Evolutionary conservation across 2,329 filamentous ascomycete genomes (phyloP).

Genomic region (Alternaria ventricosa): DNA sequence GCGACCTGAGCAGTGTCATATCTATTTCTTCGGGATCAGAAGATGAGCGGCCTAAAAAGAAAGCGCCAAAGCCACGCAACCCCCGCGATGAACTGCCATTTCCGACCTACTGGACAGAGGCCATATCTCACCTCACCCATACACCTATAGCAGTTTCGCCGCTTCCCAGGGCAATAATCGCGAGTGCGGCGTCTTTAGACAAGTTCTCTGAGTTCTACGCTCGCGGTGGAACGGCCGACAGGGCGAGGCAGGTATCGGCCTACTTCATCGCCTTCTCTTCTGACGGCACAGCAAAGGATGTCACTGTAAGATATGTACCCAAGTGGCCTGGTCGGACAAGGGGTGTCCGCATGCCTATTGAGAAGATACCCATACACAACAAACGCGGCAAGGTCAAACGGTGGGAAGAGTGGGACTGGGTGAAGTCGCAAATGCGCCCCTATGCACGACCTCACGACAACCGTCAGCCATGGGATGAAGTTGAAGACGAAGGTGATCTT

Average conservation of each 20-base stretch:
- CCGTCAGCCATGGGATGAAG: slow-evolving; percentile 74
- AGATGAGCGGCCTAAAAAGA: slow-evolving; percentile 59
- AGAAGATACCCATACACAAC: slow-evolving; percentile 82
- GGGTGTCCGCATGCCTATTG: slow-evolving; percentile 75
- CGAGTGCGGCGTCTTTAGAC: slow-evolving; percentile 72
- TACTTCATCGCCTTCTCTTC: slow-evolving; percentile 84
- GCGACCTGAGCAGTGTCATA: slow-evolving; percentile 51
- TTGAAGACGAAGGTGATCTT: slow-evolving; percentile 80
- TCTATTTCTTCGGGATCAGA: slow-evolving; percentile 57
- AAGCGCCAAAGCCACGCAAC: slow-evolving; percentile 51
- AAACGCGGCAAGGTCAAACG: slow-evolving; percentile 76
- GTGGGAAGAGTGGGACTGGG: slow-evolving; percentile 87
- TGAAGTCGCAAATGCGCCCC: slow-evolving; percentile 76
- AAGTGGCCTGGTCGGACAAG: slow-evolving; percentile 90
- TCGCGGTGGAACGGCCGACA: slow-evolving; percentile 81
- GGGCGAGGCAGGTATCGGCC: slow-evolving; percentile 85
- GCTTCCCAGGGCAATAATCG: slow-evolving; percentile 54
- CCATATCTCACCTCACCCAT: slow-evolving; percentile 79
- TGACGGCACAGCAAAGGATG: slow-evolving; percentile 91
- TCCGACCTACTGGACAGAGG: slow-evolving; percentile 93
- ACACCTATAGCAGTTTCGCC: slow-evolving; percentile 82
- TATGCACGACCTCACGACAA: slow-evolving; percentile 65
- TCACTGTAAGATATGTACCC: slow-evolving; percentile 89
- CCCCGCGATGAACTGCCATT: slow-evolving; percentile 81
- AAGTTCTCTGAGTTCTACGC: slow-evolving; percentile 79